These are phyloP conservation scores for Colletotrichum limetticola DNA, from an alignment of 2,329 filamentous ascomycete genomes.

Conservation along the genomic window DNA sequence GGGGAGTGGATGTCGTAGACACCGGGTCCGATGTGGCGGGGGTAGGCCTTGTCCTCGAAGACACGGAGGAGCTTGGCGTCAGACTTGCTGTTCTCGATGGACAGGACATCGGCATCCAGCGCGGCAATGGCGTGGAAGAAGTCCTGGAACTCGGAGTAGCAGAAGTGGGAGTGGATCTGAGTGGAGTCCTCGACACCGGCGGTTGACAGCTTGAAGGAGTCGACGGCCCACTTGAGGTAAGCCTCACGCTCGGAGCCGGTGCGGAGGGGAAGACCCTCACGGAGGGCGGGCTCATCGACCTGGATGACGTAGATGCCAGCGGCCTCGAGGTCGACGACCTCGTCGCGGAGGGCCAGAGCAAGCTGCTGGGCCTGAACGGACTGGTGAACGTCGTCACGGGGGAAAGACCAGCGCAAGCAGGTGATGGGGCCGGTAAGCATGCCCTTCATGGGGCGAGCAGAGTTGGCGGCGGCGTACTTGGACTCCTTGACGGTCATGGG, in stretches of 20 bases:
- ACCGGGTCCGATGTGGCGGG: slow-evolving; percentile 97
- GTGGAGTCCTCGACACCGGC: slow-evolving; percentile 94
- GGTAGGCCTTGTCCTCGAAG: slow-evolving; percentile 97
- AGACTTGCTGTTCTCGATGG: slow-evolving; percentile 99
- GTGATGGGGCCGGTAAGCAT: slow-evolving; percentile 99
- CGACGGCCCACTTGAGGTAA: slow-evolving; percentile 97
- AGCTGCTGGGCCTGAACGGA: slow-evolving; percentile 99
- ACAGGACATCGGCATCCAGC: slow-evolving; percentile 96
- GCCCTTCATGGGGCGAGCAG: slow-evolving; percentile 99
- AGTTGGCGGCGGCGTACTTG: slow-evolving; percentile 96
- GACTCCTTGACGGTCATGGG: slow-evolving; percentile 99
- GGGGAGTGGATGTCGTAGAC: slow-evolving; percentile 99
- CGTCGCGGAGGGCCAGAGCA: slow-evolving; percentile 96
- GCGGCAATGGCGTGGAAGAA: slow-evolving; percentile 99
- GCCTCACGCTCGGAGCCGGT: slow-evolving; percentile 93
- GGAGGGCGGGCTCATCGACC: slow-evolving; percentile 98
- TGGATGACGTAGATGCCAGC: slow-evolving; percentile 98
- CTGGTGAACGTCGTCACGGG: slow-evolving; percentile 99
- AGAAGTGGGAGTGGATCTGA: slow-evolving; percentile 99
- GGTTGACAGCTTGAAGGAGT: slow-evolving; percentile 96
- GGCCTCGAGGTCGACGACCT: slow-evolving; percentile 97
- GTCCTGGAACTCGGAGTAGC: slow-evolving; percentile 99
- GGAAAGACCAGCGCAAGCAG: slow-evolving; percentile 99
- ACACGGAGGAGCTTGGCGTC: slow-evolving; percentile 99
- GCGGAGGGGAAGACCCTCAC: slow-evolving; percentile 98